Percentiles rank a stretch among this genome's conserved stretches.
phyloP scores from a whole-genome alignment of 2,329 filamentous ascomycete species.

The Talaromyces islandicus region DNA sequence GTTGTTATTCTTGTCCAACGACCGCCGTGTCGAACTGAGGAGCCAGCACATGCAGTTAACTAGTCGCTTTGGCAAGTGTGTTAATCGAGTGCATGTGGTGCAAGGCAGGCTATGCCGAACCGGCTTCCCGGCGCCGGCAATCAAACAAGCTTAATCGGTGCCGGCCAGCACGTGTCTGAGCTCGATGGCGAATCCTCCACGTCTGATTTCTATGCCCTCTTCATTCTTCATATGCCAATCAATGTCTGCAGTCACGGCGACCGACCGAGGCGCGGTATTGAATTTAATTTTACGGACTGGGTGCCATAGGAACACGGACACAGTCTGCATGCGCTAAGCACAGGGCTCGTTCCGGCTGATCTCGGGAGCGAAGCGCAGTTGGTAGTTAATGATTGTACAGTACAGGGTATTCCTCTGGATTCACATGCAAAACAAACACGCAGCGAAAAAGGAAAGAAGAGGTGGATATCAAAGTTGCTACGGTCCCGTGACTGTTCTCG shows the following conservation, averaged over 20 bases:
- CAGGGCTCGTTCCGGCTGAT: not conserved
- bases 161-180: not conserved
- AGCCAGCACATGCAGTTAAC: not conserved
- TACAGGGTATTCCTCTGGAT: no score
- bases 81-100: not conserved
- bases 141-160: not conserved
- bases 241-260: not conserved
- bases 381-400: no score
- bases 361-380: not conserved
- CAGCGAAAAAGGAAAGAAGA: not conserved
- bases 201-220: not conserved
- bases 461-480: not conserved
- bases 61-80: not conserved
- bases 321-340: not conserved
- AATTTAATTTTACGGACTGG: not conserved
- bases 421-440: not conserved
- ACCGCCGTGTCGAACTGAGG: not conserved
- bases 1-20: no score
- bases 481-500: not conserved
- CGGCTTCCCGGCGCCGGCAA: not conserved
- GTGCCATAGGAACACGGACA: not conserved
- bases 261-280: not conserved
- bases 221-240: not conserved
- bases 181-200: not conserved
- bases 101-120: not conserved